A percentile compares a stretch with the other conserved stretches of the same genome.
phyloP scores from a whole-genome alignment of 2,329 filamentous ascomycete species.

The Xylaria sp. region DNA sequence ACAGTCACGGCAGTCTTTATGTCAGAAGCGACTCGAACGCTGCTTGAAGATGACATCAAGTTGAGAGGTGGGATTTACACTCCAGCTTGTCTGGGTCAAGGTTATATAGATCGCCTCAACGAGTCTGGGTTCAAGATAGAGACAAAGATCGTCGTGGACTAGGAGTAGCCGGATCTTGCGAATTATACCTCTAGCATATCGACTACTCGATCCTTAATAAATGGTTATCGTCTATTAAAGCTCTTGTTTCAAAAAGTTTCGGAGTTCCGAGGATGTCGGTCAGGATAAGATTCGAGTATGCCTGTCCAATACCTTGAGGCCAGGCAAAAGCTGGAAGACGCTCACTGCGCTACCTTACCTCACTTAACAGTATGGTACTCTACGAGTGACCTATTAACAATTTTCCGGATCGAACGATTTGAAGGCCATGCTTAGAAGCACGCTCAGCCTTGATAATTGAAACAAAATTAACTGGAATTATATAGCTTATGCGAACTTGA shows the following conservation, averaged over 20 bases:
- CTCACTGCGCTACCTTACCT: neutral
- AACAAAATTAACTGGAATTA: neutral
- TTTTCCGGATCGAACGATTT: neutral
- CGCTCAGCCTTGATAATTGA: neutral
- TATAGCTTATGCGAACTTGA: neutral
- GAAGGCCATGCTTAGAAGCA: neutral
- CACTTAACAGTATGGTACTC: neutral
- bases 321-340: neutral
- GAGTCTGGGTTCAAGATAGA: conserved; percentile 72
- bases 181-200: neutral
- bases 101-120: conserved; percentile 71
- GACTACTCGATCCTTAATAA: neutral
- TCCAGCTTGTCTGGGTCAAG: conserved; percentile 75
- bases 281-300: neutral
- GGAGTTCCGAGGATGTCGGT: neutral
- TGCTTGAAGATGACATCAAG: conserved; percentile 70
- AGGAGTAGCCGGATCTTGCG: neutral
- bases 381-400: neutral
- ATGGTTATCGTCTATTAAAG: neutral
- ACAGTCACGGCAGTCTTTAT: conserved; percentile 73
- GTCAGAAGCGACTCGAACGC: conserved; percentile 71
- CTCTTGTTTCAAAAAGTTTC: neutral
- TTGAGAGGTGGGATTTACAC: conserved; percentile 77
- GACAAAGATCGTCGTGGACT: conserved; percentile 56
- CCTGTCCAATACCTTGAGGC: neutral